Evolutionary conservation across 2,329 filamentous ascomycete genomes (phyloP).

Genomic region (Capronia coronata): DNA sequence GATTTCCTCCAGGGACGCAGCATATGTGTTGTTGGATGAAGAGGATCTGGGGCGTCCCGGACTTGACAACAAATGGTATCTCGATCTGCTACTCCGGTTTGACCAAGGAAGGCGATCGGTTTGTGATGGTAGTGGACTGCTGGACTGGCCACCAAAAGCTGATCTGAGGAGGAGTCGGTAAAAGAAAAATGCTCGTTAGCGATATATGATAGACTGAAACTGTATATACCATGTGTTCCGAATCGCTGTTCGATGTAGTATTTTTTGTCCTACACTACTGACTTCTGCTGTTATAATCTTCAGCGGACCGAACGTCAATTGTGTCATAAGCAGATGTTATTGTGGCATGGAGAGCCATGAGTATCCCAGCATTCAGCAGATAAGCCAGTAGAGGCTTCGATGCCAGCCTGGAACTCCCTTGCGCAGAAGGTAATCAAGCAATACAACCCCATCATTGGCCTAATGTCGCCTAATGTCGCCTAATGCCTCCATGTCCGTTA

Average conservation of each 20-base stretch:
- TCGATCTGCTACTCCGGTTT: constrained; percentile 8
- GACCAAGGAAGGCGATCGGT: constrained; percentile 9
- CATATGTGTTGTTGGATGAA: constrained; percentile 25
- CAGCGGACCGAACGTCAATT: no score
- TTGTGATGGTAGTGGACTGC: constrained; percentile 17
- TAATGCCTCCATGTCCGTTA: not conserved
- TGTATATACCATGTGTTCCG: not conserved
- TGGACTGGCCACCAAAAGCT: not conserved
- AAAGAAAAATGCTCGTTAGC: not conserved
- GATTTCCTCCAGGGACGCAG: constrained; percentile 5
- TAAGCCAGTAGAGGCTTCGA: no score
- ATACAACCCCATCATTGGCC: no score
- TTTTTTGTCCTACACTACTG: no score
- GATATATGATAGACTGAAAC: constrained; percentile 4
- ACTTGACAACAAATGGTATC: constrained; percentile 4
- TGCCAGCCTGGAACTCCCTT: no score
- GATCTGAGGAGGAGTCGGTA: not conserved
- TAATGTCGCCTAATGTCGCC: no score
- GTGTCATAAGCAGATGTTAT: not conserved
- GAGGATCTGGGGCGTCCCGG: constrained; percentile 4
- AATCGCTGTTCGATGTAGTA: no score
- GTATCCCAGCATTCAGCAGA: not conserved
- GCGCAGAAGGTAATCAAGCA: no score
- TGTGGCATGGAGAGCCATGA: not conserved
- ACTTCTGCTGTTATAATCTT: no score